Base-by-base conservation (phyloP, 768 basidiomycete genomes). In the Podaxis sp. region DNA sequence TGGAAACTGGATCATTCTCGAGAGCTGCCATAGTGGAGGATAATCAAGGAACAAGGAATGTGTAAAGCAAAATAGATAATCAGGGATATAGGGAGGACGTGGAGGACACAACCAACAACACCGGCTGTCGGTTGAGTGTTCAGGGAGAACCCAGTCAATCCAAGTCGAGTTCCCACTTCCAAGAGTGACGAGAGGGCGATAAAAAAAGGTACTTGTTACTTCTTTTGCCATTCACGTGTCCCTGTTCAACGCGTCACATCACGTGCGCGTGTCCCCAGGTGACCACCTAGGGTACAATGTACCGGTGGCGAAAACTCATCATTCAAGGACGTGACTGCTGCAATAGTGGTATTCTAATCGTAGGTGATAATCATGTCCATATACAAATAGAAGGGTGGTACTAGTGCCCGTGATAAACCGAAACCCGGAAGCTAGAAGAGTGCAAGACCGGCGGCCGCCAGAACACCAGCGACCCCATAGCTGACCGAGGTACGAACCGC, bases 391-490 rank as follows among this genome's bases (percentile, higher is more conserved):
- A 5, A n/a, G 18, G 11, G 23, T 23, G 18, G 21, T 23, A 18
- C 11, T 25, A 44, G 42, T n/a, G 42, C 14, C 42, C n/a, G 11
- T 18, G 18, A 5, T 48, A 48, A 48, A 48, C 21, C 11, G 25
- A 38, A 36, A 51, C 32, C n/a, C 13, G 14, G 25, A 32, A 11
- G 38, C 75, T 71, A 83, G 57, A 84, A 73, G 21, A 85, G 71
- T 52, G 74, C 75, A 55, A 79, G 76, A 44, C 84, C 84, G 57
- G 83, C 69, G 47, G 85, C 65, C 21, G 83, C 82, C 68, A 86
- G 70, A 38, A 84, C 35, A 40, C 77, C 78, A 50, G 80, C 82
- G 25, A 84, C 64, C 14, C 82, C 79, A 64, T 78, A 72, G 0
- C 74, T 67, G 9, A 75, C 70, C 54, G 72, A 64, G 42, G 65